A percentile compares a stretch with the other conserved stretches of the same genome.
These are phyloP conservation scores for Pythium vanterpoolii DNA, from an alignment of 352 stramenopile species.

Conservation along the genomic window DNA sequence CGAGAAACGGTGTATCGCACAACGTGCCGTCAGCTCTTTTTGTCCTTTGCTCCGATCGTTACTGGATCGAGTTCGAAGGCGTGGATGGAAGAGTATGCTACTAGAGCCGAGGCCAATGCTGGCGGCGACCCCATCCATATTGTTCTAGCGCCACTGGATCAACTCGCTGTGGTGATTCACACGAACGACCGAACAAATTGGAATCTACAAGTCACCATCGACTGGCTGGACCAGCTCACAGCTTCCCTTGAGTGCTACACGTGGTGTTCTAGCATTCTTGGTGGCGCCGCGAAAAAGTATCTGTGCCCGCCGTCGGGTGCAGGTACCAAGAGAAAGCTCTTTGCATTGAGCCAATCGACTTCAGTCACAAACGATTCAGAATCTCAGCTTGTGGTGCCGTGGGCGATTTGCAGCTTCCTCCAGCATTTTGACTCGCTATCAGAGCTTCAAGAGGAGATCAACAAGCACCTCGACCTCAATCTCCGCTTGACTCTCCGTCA, in stretches of 20 bases:
- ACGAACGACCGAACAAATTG: constrained; percentile 20
- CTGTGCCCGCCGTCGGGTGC: constrained; percentile 14
- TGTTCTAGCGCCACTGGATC: constrained; percentile 45
- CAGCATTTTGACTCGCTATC: constrained; percentile 3
- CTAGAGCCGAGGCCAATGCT: constrained; percentile 13
- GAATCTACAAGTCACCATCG: constrained; percentile 20
- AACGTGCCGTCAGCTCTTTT: constrained; percentile 22
- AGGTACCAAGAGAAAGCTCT: constrained; percentile 37
- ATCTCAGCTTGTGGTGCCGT: constrained; percentile 1
- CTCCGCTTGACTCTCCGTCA: not conserved
- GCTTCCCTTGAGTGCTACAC: constrained; percentile 54
- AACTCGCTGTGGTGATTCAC: constrained; percentile 29
- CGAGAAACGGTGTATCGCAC: constrained; percentile 18
- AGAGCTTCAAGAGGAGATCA: not conserved
- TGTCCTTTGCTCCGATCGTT: constrained; percentile 29
- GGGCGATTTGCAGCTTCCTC: constrained; percentile 11
- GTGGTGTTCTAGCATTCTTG: constrained; percentile 53
- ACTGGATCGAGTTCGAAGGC: constrained; percentile 33
- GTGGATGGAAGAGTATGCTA: constrained; percentile 52
- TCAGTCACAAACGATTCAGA: not conserved
- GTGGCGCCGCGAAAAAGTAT: constrained; percentile 19
- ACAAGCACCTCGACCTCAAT: not conserved
- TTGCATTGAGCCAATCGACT: not conserved
- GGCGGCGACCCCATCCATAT: constrained; percentile 14
- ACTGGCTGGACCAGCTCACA: constrained; percentile 65